Evolutionary conservation across 2,329 filamentous ascomycete genomes (phyloP).

Genomic region (Beauveria medogensis): DNA sequence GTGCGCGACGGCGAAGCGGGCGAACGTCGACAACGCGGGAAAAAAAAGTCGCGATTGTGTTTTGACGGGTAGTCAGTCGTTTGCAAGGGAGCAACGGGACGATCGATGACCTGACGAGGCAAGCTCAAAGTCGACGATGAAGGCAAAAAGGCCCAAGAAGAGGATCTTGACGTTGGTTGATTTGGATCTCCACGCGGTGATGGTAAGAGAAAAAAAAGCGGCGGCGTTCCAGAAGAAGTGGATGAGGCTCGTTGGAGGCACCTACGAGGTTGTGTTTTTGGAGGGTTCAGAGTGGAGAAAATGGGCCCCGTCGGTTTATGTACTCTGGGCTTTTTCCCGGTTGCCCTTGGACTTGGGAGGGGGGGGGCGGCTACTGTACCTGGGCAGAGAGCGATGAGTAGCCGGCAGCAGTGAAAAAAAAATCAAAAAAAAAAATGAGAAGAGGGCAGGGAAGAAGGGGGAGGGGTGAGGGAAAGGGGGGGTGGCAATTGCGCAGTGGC

Average conservation of each 20-base stretch:
- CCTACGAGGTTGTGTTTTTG: conserved; percentile 12
- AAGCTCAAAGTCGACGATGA: background rate
- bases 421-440: background rate
- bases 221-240: conserved; percentile 13
- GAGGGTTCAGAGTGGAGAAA: conserved; percentile 14
- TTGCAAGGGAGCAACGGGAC: background rate
- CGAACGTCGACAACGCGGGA: background rate
- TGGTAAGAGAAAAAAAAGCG: conserved; percentile 11
- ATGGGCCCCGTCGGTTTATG: conserved; percentile 10
- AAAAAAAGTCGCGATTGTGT: background rate
- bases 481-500: background rate
- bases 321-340: conserved; percentile 10
- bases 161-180: conserved; percentile 10
- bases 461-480: background rate
- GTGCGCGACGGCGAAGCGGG: conserved; percentile 2
- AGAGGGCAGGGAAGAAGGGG: conserved; percentile 7
- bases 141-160: background rate
- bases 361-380: conserved; percentile 1
- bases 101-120: background rate
- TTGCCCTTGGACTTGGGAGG: conserved; percentile 2
- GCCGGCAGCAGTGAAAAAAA: background rate
- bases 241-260: conserved; percentile 13
- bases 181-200: conserved; percentile 7
- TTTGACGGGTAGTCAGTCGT: background rate
- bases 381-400: conserved; percentile 4